These are phyloP conservation scores for Herpetospermum pedunculosum DNA, from an alignment of 306 rosid species.

Conservation along the genomic window DNA sequence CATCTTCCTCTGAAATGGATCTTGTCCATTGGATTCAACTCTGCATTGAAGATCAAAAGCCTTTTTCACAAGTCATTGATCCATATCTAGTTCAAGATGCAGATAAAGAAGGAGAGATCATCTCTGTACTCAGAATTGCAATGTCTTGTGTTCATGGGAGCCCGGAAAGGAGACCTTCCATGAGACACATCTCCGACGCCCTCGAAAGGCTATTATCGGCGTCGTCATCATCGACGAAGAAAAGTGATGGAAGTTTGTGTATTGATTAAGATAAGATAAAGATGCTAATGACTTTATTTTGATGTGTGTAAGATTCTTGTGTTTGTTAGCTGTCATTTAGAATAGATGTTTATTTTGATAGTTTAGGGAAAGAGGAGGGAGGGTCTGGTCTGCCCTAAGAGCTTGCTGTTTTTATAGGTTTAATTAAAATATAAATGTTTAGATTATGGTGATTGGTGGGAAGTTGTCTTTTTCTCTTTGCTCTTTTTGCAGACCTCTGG, in stretches of 20 bases:
- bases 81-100: conserved; percentile 54
- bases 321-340: conserved; percentile 8
- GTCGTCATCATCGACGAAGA: conserved; percentile 18
- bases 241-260: neutral
- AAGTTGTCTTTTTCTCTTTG: conserved; percentile 13
- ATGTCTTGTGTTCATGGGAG: conserved; percentile 76
- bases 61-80: conserved; percentile 68
- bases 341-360: neutral
- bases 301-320: conserved; percentile 4
- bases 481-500: conserved; percentile 11
- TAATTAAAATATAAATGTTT: neutral
- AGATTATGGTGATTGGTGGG: neutral
- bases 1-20: conserved; percentile 67
- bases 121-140: conserved; percentile 74
- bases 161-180: conserved; percentile 86
- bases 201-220: conserved; percentile 46
- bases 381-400: conserved; percentile 9
- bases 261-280: neutral
- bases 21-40: conserved; percentile 88
- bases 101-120: conserved; percentile 70
- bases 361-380: neutral
- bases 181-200: conserved; percentile 76
- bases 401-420: neutral
- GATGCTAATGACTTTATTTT: neutral
- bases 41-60: conserved; percentile 90